Base-by-base conservation (phyloP, 179 eudicot genomes). In the Gypsophila paniculata region DNA sequence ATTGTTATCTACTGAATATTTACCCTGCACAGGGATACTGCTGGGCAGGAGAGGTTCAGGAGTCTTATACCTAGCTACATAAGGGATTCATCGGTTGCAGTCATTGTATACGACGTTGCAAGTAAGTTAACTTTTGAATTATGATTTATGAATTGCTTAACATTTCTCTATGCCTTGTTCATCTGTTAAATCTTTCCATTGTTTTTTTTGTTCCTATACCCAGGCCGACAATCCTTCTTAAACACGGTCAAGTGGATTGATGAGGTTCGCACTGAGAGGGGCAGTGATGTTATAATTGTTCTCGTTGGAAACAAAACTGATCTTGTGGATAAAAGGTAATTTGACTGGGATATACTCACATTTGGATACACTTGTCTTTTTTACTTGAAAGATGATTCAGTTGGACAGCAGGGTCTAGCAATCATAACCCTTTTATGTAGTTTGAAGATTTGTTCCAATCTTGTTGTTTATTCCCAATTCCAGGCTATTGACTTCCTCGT, bases 281-380 rank as follows among this genome's bases (percentile, higher is more conserved):
- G 96, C 34, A 90, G 92, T 75, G 96, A 90, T 82, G 96, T 90
- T 36, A 90, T 90, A 15, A 86, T 90, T 63, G 96, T 88, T 55
- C 90, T 90, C 69, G 96, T 90, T 71, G 96, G 92, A 61, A 90
- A 90, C 82, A 90, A 90, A 82, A 90, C 96, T 65, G 96, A 90
- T 79, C 96, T 90, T 55, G 96, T 90, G 69, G 96, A 88, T 61
- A 88, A 88, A 79, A 87, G 91, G 91, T 87, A 76, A 0, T 42
- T 6, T 42, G 46, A 42, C 46, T 42, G 0, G 46, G 46, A 42
- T 3, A 42, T 42, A 6, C 46, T n/a, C n/a, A 42, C 46, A 42
- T 42, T 6, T 42, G 46, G 8, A 42, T 42, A 6, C 11, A 42
- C 8, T 42, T 9, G 44, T 2, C 5, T 39, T 39, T 39, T 39